A percentile compares a stretch with the other conserved stretches of the same genome.
Conservation (phyloP, 768 basidiomycete species). For the Thelephora aurantiotincta region DNA sequence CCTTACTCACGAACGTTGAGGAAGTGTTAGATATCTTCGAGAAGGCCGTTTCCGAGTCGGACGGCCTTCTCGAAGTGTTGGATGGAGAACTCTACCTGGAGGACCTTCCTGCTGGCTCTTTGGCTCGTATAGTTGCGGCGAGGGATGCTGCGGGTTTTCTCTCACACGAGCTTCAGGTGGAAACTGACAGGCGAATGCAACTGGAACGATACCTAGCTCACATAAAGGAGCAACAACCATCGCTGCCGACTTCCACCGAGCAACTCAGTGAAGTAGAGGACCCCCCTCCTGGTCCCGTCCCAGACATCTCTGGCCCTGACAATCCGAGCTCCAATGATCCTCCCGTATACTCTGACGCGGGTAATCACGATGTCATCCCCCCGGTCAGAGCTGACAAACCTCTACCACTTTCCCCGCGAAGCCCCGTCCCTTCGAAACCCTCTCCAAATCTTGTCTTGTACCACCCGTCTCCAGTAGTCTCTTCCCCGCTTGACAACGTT, state of each 20-base stretch:
- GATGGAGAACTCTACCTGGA: constrained; percentile 20
- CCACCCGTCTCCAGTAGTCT: too few species aligned
- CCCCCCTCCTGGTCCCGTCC: too few species aligned
- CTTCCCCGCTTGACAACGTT: too few species aligned
- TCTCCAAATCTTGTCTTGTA: too few species aligned
- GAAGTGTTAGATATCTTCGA: constrained; percentile 16
- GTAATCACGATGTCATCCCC: too few species aligned
- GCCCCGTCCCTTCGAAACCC: too few species aligned
- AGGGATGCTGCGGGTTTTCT: constrained; percentile 36
- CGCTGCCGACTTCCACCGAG: neutral
- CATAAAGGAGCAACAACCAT: neutral
- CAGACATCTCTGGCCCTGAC: too few species aligned
- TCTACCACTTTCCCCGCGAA: too few species aligned
- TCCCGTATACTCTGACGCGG: too few species aligned
- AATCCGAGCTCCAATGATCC: too few species aligned
- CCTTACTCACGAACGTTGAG: constrained; percentile 1
- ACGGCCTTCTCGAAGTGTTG: constrained; percentile 19
- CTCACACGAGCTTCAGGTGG: constrained; percentile 41
- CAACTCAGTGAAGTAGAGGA: too few species aligned
- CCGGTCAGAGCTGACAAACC: too few species aligned
- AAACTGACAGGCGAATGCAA: constrained; percentile 35
- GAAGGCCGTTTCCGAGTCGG: constrained; percentile 20
- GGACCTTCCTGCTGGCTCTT: constrained; percentile 24
- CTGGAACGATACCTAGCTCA: constrained; percentile 21
- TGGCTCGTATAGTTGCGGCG: constrained; percentile 37